Base-by-base conservation (phyloP, 306 rosid genomes). In the Rosa chinensis region DNA sequence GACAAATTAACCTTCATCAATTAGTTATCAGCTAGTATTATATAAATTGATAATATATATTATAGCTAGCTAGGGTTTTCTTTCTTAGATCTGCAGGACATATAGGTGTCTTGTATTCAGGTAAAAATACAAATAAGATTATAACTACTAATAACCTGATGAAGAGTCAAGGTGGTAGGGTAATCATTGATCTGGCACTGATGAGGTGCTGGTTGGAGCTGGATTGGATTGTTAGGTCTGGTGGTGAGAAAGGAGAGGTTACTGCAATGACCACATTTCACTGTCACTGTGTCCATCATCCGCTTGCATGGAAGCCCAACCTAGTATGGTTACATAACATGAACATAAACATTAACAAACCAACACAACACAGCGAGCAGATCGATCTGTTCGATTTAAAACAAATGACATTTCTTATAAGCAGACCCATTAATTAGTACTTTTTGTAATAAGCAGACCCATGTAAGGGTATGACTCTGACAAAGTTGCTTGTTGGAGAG, bases 221-320 rank as follows among this genome's bases (percentile, higher is more conserved):
- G 96, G 93, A 53, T 68, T 23, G 50, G 73, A 43, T 43, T 69
- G 49, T 69, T 66, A 40, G 98, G 93, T 47, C 92, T 85, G 48
- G 98, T 93, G 87, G 90, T 93, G 39, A 95, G 94, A 76, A 93
- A 93, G 10, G 99, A 95, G 62, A 93, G 98, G 87, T 93, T 95
- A 66, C 98, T 88, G 77, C 99, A 95, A 82, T 95, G 98, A 11
- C 99, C 99, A 73, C 99, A 95, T 84, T 95, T 95, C 87, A 95
- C 99, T 53, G 99, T 95, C 84, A 95, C 97, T 11, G 99, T 93
- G 79, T 93, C 99, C 84, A 93, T 42, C 77, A 88, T 86, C 85
- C 97, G 78, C 87, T 90, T 95, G 93, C 87, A 90, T 88, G 99
- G 99, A 43, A 95, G 88, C 18, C 97, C 99, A 85, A 95, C 99